Evolutionary conservation across 441 rosid species (phyloP), one percentile per base, ranked within the genome.

Genomic region (Erodium chrysanthum): DNA sequence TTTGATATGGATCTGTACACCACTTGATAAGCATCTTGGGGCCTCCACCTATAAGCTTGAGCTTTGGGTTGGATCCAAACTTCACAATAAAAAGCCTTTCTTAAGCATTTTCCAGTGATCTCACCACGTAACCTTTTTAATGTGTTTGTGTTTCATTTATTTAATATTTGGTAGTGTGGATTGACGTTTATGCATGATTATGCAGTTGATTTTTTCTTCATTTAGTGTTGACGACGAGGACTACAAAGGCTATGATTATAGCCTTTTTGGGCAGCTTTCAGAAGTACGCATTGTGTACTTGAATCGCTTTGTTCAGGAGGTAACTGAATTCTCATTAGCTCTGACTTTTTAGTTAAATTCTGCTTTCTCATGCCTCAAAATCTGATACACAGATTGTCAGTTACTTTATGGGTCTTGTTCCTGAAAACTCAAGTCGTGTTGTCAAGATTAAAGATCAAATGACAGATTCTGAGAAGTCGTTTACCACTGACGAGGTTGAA

Each of bases 301-400:
- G 77, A 90, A 92, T 80, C 97, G 99, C 70, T 95, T 95, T 83
- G 85, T 95, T 70, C 97, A 88, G 86, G 99, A 95, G 99, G 99
- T 95, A 85, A 71, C 61, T 42, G 4, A 63, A 65, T 58, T 58
- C 78, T 68, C 63, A 61, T 5, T 33, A 23, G 74, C 40, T 61
- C 46, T 70, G 70, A 64, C 56, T 20, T 33, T 35, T 23, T 37
- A 15, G 2, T 71, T 74, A 74, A 15, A 31, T 59, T 78, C 46
- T 80, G 69, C 40, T 74, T 81, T 81, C 81, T 77, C 71, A 73
- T 65, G 56, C 56, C 20, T 64, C 76, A 40, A 75, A 69, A 59
- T 75, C 71, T 74, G 67, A 65, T 73, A 58, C 81, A 86, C 74
- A 95, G 99, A 80, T 92, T 69, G 85, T 76, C 59, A 81, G 84